Evolutionary conservation across 345 rosid species (phyloP).

Genomic region (Aquilaria malaccensis): DNA sequence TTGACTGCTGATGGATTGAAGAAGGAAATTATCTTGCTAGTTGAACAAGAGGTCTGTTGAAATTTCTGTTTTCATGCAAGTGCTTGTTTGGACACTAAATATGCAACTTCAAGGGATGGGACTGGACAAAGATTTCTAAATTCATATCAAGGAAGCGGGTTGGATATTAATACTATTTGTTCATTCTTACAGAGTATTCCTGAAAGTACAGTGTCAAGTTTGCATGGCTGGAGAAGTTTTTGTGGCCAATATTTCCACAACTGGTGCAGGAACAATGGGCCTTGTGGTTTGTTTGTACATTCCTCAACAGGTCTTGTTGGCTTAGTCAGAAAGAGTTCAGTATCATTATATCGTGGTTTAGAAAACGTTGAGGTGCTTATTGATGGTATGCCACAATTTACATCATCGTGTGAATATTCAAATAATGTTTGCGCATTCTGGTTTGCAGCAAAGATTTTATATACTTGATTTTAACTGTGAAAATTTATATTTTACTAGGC

Average conservation of each 20-base stretch:
- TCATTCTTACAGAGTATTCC: conserved; percentile 45
- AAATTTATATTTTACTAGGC: conserved; percentile 31
- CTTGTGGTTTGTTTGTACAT: conserved; percentile 58
- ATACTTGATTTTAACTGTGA: conserved; percentile 3
- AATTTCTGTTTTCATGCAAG: not conserved
- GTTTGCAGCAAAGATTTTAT: not conserved
- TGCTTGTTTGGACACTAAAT: not conserved
- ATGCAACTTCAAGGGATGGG: no score
- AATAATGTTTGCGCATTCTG: not conserved
- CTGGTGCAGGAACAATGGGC: conserved; percentile 82
- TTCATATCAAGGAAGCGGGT: conserved; percentile 1
- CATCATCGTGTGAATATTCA: not conserved
- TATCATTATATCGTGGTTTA: conserved; percentile 61
- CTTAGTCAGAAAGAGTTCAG: conserved; percentile 72
- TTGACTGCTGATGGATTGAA: conserved; percentile 72
- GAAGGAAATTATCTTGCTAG: conserved; percentile 65
- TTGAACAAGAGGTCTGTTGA: conserved; percentile 69
- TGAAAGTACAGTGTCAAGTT: conserved; percentile 42
- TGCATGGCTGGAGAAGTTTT: conserved; percentile 71
- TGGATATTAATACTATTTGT: conserved; percentile 14
- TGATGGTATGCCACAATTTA: conserved; percentile 43
- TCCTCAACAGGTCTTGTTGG: conserved; percentile 57
- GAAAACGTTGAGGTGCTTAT: conserved; percentile 59
- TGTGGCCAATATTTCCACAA: conserved; percentile 59
- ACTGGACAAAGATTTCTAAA: not conserved